Base-by-base conservation (phyloP, 164 flowering plant species). In the Liriodendron chinense region DNA sequence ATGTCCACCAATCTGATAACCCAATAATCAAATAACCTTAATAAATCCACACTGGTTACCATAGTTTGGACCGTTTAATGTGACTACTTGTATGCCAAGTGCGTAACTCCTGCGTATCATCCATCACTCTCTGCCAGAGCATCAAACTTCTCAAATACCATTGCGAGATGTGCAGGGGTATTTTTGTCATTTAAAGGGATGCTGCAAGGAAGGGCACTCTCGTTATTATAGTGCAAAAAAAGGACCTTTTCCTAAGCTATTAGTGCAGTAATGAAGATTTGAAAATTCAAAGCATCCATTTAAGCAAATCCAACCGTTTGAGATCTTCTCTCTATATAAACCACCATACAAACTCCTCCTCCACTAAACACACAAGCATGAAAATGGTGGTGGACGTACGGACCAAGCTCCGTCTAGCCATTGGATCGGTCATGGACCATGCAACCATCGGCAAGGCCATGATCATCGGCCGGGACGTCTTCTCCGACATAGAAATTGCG, bases 371-470 rank as follows among this genome's bases (percentile, higher is more conserved):
- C 2, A 64, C 18, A 59, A 61, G 24, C 14, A 56, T 28, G 71
- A 20, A 64, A 48, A 78, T 77, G 82, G 78, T 78, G 74, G 75
- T 80, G 67, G 80, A 78, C 71, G 67, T 82, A 20, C 83, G 78
- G 10, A 65, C 70, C 76, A 87, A 85, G 82, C 82, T 91, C 43
- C 78, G 90, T 65, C 83, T 84, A 72, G 91, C 87, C 49, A 80
- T 91, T 70, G 93, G 93, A 65, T 81, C 86, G 1, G 85, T 89
- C 64, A 91, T 89, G 83, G 95, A 91, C 71, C 93, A 87, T 34
- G 92, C 92, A 9, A 85, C 92, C 53, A 84, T 91, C 14, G 91
- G 93, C 57, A 86, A 83, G 66, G 96, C 93, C 68, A 84, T 87
- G 77, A 80, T 91, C 2, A 78, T 80, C 50, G 77, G 79, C 65